Evolutionary conservation across 2,329 filamentous ascomycete genomes (phyloP).

Genomic region (Sarocladium brachiariae): DNA sequence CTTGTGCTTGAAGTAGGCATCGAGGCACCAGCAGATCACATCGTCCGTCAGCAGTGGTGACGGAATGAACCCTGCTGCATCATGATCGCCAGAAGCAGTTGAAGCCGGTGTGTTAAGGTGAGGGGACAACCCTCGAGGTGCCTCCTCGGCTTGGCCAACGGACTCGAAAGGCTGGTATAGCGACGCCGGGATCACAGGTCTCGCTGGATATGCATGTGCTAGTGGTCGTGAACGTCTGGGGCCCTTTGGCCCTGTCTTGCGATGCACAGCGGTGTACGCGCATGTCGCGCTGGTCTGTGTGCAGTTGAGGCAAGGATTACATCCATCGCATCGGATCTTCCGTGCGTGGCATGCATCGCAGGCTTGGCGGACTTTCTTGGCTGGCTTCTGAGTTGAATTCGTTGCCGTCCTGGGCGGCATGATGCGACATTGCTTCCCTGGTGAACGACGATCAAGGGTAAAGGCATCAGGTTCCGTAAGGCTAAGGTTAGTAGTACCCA

Average conservation of each 20-base stretch:
- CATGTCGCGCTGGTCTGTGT: slow-evolving; percentile 14
- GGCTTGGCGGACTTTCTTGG: slow-evolving; percentile 21
- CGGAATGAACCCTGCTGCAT: slow-evolving; percentile 9
- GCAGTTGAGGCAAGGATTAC: slow-evolving; percentile 21
- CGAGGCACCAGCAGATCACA: slow-evolving; percentile 19
- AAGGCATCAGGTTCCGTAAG: no score
- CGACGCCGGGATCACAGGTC: not conserved
- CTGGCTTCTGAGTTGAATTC: not conserved
- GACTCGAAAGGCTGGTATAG: no score
- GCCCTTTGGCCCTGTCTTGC: slow-evolving; percentile 25
- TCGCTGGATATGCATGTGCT: not conserved
- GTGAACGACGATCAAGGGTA: no score
- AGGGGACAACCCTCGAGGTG: no score
- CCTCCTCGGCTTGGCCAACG: no score
- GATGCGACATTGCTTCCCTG: no score
- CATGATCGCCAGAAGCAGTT: not conserved
- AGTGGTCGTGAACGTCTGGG: slow-evolving; percentile 10
- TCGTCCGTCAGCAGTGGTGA: slow-evolving; percentile 11
- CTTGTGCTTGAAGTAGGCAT: slow-evolving; percentile 27
- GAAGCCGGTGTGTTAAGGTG: not conserved
- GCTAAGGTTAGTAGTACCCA: no score
- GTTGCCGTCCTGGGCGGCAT: no score
- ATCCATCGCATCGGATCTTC: slow-evolving; percentile 24
- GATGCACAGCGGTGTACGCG: slow-evolving; percentile 23
- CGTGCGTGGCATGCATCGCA: slow-evolving; percentile 24